Conservation (phyloP, 2,329 filamentous ascomycete species). For the Cucurbitaria berberidis region DNA sequence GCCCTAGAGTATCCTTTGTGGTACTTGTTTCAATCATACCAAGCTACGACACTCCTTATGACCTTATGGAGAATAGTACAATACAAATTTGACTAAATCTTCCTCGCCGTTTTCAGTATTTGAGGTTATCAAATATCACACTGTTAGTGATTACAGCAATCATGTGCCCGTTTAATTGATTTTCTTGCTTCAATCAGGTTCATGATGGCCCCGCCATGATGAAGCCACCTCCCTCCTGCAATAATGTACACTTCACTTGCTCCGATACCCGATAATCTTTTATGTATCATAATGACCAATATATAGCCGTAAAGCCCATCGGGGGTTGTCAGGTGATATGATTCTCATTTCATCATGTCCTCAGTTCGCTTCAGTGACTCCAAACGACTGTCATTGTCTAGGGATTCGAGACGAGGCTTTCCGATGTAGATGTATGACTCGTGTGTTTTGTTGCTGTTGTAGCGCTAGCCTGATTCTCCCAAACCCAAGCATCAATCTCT, state of each 20-base stretch:
- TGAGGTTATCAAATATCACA: no score
- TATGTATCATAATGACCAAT: no score
- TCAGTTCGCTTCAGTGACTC: neutral
- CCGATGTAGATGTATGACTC: constrained; percentile 2
- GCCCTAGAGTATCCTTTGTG: neutral
- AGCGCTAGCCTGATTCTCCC: constrained; percentile 8
- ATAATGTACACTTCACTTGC: no score
- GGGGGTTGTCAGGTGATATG: neutral
- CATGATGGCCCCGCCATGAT: no score
- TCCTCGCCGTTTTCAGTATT: neutral
- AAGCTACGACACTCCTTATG: constrained; percentile 6
- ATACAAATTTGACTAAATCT: neutral
- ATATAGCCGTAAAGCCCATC: neutral
- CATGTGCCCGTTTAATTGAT: no score
- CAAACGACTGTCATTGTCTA: neutral
- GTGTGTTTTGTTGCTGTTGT: neutral
- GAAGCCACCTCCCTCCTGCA: no score
- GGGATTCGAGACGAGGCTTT: constrained; percentile 1
- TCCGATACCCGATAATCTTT: no score
- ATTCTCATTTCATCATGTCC: neutral
- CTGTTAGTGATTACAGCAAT: no score
- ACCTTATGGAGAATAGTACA: neutral
- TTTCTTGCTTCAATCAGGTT: no score
- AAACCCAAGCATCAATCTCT: constrained; percentile 30
- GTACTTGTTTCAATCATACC: neutral